Conservation (phyloP, 768 basidiomycete genomes). For the Pulveroboletus sp. region DNA sequence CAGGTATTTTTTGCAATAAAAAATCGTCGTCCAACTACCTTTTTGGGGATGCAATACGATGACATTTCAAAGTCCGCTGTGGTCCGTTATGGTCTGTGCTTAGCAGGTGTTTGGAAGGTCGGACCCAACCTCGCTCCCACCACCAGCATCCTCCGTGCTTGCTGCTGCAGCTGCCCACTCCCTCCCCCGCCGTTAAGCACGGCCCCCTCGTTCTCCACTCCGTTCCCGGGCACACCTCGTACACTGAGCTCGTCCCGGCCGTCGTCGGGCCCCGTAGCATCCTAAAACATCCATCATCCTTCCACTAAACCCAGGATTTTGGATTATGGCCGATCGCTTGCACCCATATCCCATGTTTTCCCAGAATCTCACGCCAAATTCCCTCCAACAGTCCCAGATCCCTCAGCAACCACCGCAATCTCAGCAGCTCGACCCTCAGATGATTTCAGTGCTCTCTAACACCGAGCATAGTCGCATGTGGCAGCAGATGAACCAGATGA, state of each 20-base stretch:
- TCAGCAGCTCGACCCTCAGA: conserved; percentile 36
- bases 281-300: conserved; percentile 29
- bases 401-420: conserved; percentile 44
- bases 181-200: conserved; percentile 47
- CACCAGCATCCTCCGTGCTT: conserved; percentile 43
- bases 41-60: conserved; percentile 18
- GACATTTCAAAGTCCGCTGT: conserved; percentile 31
- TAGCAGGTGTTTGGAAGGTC: conserved; percentile 39
- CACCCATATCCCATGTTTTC: conserved; percentile 52
- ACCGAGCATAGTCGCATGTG: conserved; percentile 52
- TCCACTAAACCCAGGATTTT: conserved; percentile 23
- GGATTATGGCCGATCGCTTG: conserved; percentile 61
- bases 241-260: conserved; percentile 20
- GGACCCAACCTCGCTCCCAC: conserved; percentile 53
- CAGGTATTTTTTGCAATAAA: conserved; percentile 18
- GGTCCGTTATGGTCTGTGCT: conserved; percentile 35
- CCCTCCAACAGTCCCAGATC: conserved; percentile 40
- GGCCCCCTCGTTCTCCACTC: conserved; percentile 29
- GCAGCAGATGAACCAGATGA: conserved; percentile 43
- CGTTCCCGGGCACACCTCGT: conserved; percentile 19
- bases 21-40: conserved; percentile 7
- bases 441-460: conserved; percentile 40
- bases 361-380: conserved; percentile 40
- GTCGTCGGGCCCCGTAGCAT: conserved; percentile 24
- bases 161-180: conserved; percentile 25